Base-by-base conservation (phyloP, 2,329 filamentous ascomycete species). In the Aspergillus novofumigatus region DNA sequence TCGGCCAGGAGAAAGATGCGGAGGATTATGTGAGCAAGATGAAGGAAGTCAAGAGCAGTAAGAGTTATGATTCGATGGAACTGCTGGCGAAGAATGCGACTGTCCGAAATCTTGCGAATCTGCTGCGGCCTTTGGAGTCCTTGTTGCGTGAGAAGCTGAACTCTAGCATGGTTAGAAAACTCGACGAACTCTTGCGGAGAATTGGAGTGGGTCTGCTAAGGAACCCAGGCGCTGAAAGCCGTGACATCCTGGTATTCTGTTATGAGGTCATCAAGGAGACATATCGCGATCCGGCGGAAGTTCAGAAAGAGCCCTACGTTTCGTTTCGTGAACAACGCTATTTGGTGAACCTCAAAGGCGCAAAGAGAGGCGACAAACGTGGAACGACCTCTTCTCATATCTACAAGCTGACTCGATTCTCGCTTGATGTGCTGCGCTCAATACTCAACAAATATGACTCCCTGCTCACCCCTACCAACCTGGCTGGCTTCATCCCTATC, bases 31-130 rank as follows among this genome's bases (percentile, higher is more conserved):
- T 89, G 55, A 96, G 87, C 71, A 90, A 93, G 74, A 97, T 95
- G 88, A 96, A 95, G 74, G 94, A 99, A 76, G 88, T 99, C 56
- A 97, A 96, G 79, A 94, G 90, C 74, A 97, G 90, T 80, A 99
- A 97, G 80, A 97, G 92, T 70, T 96, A 92, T 68, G 95, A 99
- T 70, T 96, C 94, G 0, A 95, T 97, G 87, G 93, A 97, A 72
- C 80, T 97, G 17, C 82, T 97, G 62, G 89, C 94, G 26, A 90
- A 88, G 68, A 92, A 87, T 50, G 87, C 91, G 1, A 93, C 92
- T 1, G 80, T 97, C 25, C 80, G 77, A 52, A 85, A 87, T 56
- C 81, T 97, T 5, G 86, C 88, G 50, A 84, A 88, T 51, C 83
- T 99, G 3, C 82, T 97, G 52, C 82, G 82, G 53, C 95, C 94